Base-by-base conservation (phyloP, 768 basidiomycete species). In the Amanita molliuscula region DNA sequence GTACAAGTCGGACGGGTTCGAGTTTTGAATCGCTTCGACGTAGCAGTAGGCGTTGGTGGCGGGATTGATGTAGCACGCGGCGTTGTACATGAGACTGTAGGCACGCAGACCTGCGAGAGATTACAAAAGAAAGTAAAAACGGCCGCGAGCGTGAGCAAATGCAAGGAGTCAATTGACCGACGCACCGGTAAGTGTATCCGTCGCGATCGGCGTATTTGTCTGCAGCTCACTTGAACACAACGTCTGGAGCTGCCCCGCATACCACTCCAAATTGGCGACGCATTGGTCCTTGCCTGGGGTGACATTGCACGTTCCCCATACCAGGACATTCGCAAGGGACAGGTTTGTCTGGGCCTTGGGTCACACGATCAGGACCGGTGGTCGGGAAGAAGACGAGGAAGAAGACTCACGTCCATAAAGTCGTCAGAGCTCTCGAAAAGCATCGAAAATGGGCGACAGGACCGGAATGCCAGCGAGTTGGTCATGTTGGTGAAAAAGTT, bases 281-380 rank as follows among this genome's bases (percentile, higher is more conserved):
- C 89, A 93, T 53, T 81, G 73, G 20, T 64, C 69, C 11, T 66
- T 60, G 2, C 62, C 58, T 1, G 64, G 58, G 13, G 61, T 65
- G 5, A 86, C 85, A 56, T 88, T 82, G 63, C 90, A 93, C 0
- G 84, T 88, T 2, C 85, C 86, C 82, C 86, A 88, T 6, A 91
- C 59, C 44, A 88, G 68, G 7, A 68, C 63, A 58, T 90, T 91
- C 58, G 88, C 70, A 31, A 73, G 61, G 1, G 78, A 75, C 35
- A 78, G 59, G 63, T 86, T 81, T 2, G 63, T 59, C 65, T 85
- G 83, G 31, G 82, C 80, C 85, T 88, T 51, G 6, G 44, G 56
- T 41, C 34, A 21, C 44, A 28, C 11, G 16, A 25, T 9, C 18
- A 53, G 13, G 23, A 18, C 26, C 33, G 18, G 28, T 20, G 3